Evolutionary conservation across 129 eudicot species (phyloP).

Genomic region (Silybum marianum): DNA sequence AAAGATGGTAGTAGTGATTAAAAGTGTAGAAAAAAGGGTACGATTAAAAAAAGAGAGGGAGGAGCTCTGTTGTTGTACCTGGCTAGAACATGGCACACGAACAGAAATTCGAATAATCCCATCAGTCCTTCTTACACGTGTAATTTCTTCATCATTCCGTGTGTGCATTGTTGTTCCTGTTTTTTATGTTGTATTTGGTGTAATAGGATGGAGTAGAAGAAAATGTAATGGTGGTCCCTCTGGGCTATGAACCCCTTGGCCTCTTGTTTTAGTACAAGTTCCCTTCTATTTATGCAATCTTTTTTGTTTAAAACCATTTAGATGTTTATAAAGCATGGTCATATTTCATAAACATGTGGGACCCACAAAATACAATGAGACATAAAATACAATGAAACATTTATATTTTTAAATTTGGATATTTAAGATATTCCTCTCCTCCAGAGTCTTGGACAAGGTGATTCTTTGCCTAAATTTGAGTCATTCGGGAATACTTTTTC

Average conservation of each 20-base stretch:
- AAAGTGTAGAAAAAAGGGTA: constrained; percentile 34
- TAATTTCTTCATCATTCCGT: constrained; percentile 14
- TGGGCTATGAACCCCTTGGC: constrained; percentile 14
- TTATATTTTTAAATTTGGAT: background rate
- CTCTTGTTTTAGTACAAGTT: constrained; percentile 31
- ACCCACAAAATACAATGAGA: background rate
- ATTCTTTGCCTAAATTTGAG: constrained; percentile 36
- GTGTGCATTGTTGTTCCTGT: constrained; percentile 17
- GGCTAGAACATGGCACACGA: constrained; percentile 20
- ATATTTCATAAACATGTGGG: background rate
- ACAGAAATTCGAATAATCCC: constrained; percentile 25
- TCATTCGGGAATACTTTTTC: constrained; percentile 20
- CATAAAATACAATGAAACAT: background rate
- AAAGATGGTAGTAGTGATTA: constrained; percentile 25
- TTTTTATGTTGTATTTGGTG: constrained; percentile 27
- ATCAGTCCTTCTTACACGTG: constrained; percentile 15
- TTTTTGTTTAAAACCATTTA: background rate
- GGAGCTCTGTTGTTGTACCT: constrained; percentile 23
- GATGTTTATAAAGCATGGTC: background rate
- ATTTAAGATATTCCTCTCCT: background rate
- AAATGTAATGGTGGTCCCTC: constrained; percentile 32
- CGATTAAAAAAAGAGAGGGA: constrained; percentile 3
- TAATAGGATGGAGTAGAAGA: constrained; percentile 31
- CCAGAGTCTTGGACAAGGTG: constrained; percentile 21
- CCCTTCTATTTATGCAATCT: constrained; percentile 17